These are phyloP conservation scores for Penicillium sp. DNA, from an alignment of 2,329 filamentous ascomycete species.

Conservation along the genomic window DNA sequence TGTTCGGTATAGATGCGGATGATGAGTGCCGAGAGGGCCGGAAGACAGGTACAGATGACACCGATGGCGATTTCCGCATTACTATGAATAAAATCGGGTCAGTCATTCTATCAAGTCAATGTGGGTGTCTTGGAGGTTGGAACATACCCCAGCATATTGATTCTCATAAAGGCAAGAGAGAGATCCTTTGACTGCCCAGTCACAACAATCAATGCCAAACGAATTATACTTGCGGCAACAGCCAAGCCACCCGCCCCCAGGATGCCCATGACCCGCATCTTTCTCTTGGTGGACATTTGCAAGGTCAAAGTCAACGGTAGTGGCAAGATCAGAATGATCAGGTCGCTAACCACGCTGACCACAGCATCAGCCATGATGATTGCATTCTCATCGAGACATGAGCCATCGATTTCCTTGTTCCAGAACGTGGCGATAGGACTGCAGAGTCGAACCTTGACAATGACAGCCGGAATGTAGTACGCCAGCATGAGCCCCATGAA, in stretches of 20 bases:
- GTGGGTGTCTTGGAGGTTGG: background rate
- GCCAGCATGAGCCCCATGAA: conserved; percentile 41
- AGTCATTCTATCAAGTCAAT: conserved; percentile 32
- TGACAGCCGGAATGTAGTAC: conserved; percentile 46
- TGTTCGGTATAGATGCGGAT: conserved; percentile 36
- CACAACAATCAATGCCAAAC: conserved; percentile 26
- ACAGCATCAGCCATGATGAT: conserved; percentile 58
- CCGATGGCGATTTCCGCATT: conserved; percentile 45
- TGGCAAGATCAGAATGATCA: conserved; percentile 55
- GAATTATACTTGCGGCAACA: conserved; percentile 30
- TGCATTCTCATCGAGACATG: conserved; percentile 31
- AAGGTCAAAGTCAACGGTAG: conserved; percentile 49
- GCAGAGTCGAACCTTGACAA: conserved; percentile 49
- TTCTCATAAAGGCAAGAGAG: conserved; percentile 31
- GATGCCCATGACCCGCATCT: conserved; percentile 49
- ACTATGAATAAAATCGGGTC: conserved; percentile 26
- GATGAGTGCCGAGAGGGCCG: conserved; percentile 39
- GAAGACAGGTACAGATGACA: conserved; percentile 45
- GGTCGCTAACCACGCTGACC: conserved; percentile 62
- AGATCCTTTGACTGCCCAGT: conserved; percentile 26
- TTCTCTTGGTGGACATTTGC: conserved; percentile 50
- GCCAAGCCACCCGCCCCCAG: conserved; percentile 50
- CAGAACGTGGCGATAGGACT: conserved; percentile 47
- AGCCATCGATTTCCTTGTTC: conserved; percentile 26
- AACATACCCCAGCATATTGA: conserved; percentile 34